Evolutionary conservation across 2,329 filamentous ascomycete species (phyloP).

Genomic region (Hypocrella siamensis): DNA sequence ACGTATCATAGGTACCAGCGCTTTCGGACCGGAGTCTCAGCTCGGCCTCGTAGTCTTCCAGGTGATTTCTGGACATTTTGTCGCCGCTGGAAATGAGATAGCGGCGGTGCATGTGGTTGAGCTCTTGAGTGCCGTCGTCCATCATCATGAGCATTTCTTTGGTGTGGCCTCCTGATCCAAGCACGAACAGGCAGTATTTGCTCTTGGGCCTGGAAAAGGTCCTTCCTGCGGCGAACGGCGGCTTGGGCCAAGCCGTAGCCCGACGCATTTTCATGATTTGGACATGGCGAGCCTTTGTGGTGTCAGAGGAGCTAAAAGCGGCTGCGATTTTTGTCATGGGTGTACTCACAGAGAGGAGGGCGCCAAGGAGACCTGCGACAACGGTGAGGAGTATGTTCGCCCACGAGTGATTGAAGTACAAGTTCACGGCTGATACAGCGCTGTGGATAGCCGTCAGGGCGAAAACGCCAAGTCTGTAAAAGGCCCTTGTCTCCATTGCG

Average conservation of each 20-base stretch:
- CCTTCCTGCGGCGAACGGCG: neutral
- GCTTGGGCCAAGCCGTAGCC: constrained; percentile 5
- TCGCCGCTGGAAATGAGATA: constrained; percentile 75
- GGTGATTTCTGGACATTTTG: constrained; percentile 44
- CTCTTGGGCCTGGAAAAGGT: neutral
- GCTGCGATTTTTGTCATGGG: no score
- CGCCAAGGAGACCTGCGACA: constrained; percentile 7
- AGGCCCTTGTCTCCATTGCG: no score
- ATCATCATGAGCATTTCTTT: constrained; percentile 88
- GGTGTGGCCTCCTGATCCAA: constrained; percentile 89
- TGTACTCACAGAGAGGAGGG: no score
- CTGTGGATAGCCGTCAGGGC: no score
- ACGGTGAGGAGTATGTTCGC: no score
- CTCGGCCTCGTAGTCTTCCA: constrained; percentile 37
- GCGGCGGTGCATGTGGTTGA: constrained; percentile 48
- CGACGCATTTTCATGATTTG: constrained; percentile 11
- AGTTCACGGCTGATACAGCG: no score
- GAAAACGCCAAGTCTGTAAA: no score
- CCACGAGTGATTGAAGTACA: no score
- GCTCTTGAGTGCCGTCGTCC: constrained; percentile 35
- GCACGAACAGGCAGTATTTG: constrained; percentile 57
- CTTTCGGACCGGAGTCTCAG: constrained; percentile 11
- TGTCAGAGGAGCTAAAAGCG: no score
- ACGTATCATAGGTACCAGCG: constrained; percentile 43
- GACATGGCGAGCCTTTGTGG: constrained; percentile 13